Base-by-base conservation (phyloP, 805 yeast species). In the Teunomyces aglyptinius region DNA sequence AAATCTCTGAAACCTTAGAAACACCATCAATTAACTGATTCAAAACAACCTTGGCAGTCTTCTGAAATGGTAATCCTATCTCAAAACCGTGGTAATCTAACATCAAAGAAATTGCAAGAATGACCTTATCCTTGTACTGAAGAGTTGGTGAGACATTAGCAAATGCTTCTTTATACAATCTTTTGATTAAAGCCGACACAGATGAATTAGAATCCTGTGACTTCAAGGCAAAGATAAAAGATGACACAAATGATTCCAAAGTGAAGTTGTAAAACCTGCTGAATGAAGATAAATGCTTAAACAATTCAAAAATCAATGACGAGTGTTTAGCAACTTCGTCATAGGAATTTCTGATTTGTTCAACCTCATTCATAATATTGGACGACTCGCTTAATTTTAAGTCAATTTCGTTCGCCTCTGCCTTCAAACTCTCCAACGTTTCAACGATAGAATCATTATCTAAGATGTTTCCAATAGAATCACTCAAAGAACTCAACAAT, bases 401-500 rank as follows among this genome's bases (percentile, higher is more conserved):
- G 31, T 78, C 76, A 12, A 89, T 75, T 13, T 75, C 73, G 0
- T 51, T 53, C 0, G 95, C 71, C 53, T 90, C 90, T 0, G 59
- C 49, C 58, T 92, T 91, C 43, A 92, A 64, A 1, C 56, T 60
- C 54, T 86, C 94, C 41, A 91, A 68, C 1, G 85, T 79, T 4
- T 71, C 64, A 13, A 87, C 60, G 2, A 90, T 64, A 0, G 67
- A 71, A 44, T 82, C 82, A 60, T 86, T 82, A 5, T 89, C 96
- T 27, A 91, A 68, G 18, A 91, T 75, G 44, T 77, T 79, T 0
- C 86, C 85, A 16, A 75, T 68, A 0, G 86, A 67, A 5, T 75
- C 74, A 51, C 79, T 81, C 48, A 92, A 66, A 0, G 83, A 72
- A 3, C 68, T 64, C 48, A 91, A 68, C 6, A 91, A 68, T 7